Base-by-base conservation (phyloP, 208 protist species). In the Crithidia fasciculata region DNA sequence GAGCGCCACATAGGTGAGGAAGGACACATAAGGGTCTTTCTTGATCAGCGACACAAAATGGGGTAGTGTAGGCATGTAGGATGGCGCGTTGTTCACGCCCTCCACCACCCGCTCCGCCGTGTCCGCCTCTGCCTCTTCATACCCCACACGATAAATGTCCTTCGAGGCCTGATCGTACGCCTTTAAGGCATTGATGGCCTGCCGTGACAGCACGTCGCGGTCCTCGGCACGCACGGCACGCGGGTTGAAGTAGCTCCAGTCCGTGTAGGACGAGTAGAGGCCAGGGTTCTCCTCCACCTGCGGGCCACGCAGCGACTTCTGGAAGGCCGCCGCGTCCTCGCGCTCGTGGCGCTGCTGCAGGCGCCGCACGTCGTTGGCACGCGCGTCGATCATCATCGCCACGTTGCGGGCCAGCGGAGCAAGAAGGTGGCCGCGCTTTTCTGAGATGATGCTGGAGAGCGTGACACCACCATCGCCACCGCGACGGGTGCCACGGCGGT, bases 211-310 rank as follows among this genome's bases (percentile, higher is more conserved):
- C 41, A 55, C 58, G 58, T 96, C 91, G 18, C 91, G 88, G 66
- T 84, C 75, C 73, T 96, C 88, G 0, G 91, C 86, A 16, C 91
- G 88, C 52, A 92, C 84, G 15, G 91, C 83, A 28, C 84, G 85
- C 19, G 91, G 91, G 69, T 96, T 96, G 62, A 94, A 91, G 73
- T 96, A 96, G 60, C 79, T 82, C 81, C 81, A 93, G 50, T 94
- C 91, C 15, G 89, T 70, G 74, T 89, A 94, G 60, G 86, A 79
- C 8, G 83, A 77, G 71, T 87, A 96, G 8, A 76, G 56, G 13
- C 74, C 80, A 0, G 86, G 80, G 62, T 84, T 80, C 19, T 86
- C 85, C 28, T 91, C 86, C n/a, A 84, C 82, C 56, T 76, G 71
- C 18, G 49, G 9, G 0, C 55, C 62, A 41, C 73, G 82, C 6